Evolutionary conservation across 1,284 basidiomycete genomes (phyloP), one percentile per base, ranked within the genome.

Genomic region (Cutaneotrichosporon sp.): DNA sequence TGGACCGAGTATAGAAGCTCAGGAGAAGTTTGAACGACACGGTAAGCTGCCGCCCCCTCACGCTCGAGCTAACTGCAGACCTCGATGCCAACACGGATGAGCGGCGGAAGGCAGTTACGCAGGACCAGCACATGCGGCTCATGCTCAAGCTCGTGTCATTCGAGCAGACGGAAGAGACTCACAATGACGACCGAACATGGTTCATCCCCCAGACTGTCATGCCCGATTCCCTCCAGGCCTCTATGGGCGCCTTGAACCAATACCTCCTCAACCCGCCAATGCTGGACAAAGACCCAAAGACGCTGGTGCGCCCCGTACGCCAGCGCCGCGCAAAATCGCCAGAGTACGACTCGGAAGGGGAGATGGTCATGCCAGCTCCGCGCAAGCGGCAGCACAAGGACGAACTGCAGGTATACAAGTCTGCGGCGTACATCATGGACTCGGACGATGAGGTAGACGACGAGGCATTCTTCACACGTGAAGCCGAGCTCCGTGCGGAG

Each of bases 391-490:
- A 21, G 6, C 56, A 42, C 18, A 46, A 49, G 56, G 42, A 47
- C 56, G 91, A 94, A 77, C 84, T 87, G 72, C 84, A 88, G 78
- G 79, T 83, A 62, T 94, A 90, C 84, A 93, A 93, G 80, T 90
- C 88, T 13, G 92, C 92, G 7, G 89, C 92, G 76, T 92, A 94
- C 76, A 92, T 95, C 74, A 86, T 89, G 74, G 92, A 95, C 78
- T 91, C 90, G 70, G 92, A 96, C 73, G 76, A 90, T 84, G 88
- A 80, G 61, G 76, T 76, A 18, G 82, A 89, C 3, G 79, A 81
- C 46, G 69, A 64, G 30, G 84, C 82, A 6, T 96, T 96, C 84
- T 87, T 92, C 67, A 89, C 85, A 72, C 85, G 84, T 70, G 92
- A 95, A 78, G 86, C 84, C 68, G 82, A 73, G 63, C 74, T 86